Percentiles rank a stretch among this genome's conserved stretches.
These are phyloP conservation scores for Phytophthora boehmeriae DNA, from an alignment of 352 stramenopile genomes.

Conservation along the genomic window DNA sequence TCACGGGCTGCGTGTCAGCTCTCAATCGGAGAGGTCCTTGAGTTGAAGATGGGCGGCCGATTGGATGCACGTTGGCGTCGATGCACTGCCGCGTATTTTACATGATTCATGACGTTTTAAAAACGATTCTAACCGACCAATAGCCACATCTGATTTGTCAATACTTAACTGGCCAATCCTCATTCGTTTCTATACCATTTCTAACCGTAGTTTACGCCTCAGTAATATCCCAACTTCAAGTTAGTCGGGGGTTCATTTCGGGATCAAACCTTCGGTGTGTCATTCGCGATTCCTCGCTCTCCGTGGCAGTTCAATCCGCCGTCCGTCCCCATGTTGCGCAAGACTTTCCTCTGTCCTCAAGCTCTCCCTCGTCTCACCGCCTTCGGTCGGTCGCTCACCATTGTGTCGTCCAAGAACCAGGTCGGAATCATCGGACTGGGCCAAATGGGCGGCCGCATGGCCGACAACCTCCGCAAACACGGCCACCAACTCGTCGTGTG, in stretches of 20 bases:
- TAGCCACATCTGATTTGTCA: too few relatives aligned
- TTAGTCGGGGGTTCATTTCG: constrained; percentile 11
- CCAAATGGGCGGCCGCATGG: constrained; percentile 95
- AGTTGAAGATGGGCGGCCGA: neutral
- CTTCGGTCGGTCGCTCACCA: too few relatives aligned
- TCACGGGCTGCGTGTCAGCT: neutral
- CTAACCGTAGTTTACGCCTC: constrained; percentile 14
- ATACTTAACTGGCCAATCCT: too few relatives aligned
- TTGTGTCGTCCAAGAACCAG: constrained; percentile 33
- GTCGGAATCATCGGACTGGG: constrained; percentile 94
- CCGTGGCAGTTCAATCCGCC: too few relatives aligned
- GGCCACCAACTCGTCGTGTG: constrained; percentile 81
- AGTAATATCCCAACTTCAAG: constrained; percentile 35
- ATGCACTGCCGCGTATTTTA: too few relatives aligned
- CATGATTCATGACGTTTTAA: too few relatives aligned
- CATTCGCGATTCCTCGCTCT: constrained; percentile 25
- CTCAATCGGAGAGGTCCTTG: too few relatives aligned
- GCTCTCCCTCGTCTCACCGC: neutral
- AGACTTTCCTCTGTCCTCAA: constrained; percentile 5
- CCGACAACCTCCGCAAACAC: constrained; percentile 88
- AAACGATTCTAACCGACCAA: too few relatives aligned
- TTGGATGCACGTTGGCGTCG: constrained; percentile 18
- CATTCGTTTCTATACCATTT: too few relatives aligned
- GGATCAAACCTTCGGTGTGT: neutral
- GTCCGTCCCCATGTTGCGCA: constrained; percentile 20